Conservation (phyloP, 805 yeast genomes). For the Starmerella cellae region DNA sequence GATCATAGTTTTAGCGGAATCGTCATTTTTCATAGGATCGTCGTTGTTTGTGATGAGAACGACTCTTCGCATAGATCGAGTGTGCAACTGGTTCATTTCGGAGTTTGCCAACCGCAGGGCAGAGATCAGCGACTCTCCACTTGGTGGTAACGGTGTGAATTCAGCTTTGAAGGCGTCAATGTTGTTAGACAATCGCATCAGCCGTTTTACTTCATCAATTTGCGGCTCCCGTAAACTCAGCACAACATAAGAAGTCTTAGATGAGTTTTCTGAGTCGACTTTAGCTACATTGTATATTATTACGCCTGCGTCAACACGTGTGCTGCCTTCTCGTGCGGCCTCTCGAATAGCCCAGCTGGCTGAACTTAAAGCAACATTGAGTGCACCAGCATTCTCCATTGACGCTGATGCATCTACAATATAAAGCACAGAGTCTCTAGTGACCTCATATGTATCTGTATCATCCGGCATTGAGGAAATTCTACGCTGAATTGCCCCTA, state of each 20-base stretch:
- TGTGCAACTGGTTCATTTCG: conserved; percentile 12
- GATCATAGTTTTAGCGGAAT: conserved; percentile 20
- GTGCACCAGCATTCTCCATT: conserved; percentile 23
- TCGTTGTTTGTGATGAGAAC: conserved; percentile 18
- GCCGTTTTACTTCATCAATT: conserved; percentile 12
- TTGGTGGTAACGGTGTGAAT: conserved; percentile 5
- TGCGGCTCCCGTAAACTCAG: conserved; percentile 15
- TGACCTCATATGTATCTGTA: conserved; percentile 3
- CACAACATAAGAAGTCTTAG: background rate
- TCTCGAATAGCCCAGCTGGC: conserved; percentile 51
- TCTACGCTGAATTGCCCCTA: no score
- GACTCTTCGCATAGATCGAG: conserved; percentile 12
- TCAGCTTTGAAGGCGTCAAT: background rate
- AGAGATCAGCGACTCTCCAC: conserved; percentile 2
- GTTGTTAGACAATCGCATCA: conserved; percentile 13
- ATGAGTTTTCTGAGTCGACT: conserved; percentile 25
- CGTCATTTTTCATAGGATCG: conserved; percentile 10
- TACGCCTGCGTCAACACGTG: conserved; percentile 58
- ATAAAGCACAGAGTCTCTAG: conserved; percentile 27
- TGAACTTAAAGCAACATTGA: conserved; percentile 32
- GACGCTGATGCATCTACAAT: conserved; percentile 27
- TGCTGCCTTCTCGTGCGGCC: conserved; percentile 49
- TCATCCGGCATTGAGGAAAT: no score
- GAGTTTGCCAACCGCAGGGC: conserved; percentile 10
- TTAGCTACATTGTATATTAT: conserved; percentile 34